These are phyloP conservation scores for Ophiocordyceps camponoti-saundersi DNA, from an alignment of 2,329 filamentous ascomycete genomes.

Conservation along the genomic window DNA sequence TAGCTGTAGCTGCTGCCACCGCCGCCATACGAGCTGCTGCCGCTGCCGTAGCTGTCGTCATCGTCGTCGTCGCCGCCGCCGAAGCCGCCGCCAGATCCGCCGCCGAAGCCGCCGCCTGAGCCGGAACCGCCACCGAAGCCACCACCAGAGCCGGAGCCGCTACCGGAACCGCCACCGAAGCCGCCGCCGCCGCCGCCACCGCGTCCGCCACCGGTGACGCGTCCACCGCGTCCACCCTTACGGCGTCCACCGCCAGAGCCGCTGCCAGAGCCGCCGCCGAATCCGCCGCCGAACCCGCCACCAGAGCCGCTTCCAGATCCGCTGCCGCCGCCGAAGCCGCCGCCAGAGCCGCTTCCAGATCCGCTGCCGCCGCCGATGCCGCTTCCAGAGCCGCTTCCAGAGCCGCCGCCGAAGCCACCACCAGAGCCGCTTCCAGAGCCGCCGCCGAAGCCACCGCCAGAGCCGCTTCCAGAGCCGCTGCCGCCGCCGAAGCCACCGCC, in stretches of 20 bases:
- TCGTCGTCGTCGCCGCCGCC: too few relatives aligned
- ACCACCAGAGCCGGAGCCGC: not conserved
- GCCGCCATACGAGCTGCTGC: not conserved
- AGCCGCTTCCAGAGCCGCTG: not conserved
- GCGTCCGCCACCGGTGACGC: not conserved
- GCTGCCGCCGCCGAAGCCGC: not conserved
- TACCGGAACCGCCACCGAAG: not conserved
- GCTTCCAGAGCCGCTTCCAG: too few relatives aligned
- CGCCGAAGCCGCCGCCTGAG: not conserved
- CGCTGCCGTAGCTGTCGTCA: not conserved
- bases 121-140: not conserved
- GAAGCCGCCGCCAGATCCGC: not conserved
- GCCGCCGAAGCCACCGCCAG: not conserved
- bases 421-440: not conserved
- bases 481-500: not conserved
- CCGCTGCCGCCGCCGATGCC: not conserved
- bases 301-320: not conserved
- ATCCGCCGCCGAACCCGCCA: not conserved
- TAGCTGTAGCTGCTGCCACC: not conserved
- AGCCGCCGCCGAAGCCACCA: too few relatives aligned
- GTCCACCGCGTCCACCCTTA: too few relatives aligned
- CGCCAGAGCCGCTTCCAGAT: not conserved
- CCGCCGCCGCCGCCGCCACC: too few relatives aligned
- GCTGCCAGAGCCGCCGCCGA: not conserved
- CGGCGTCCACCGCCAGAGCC: too few relatives aligned